Base-by-base conservation (phyloP, 139 green algal species). In the Ettlia oleoabundans region DNA sequence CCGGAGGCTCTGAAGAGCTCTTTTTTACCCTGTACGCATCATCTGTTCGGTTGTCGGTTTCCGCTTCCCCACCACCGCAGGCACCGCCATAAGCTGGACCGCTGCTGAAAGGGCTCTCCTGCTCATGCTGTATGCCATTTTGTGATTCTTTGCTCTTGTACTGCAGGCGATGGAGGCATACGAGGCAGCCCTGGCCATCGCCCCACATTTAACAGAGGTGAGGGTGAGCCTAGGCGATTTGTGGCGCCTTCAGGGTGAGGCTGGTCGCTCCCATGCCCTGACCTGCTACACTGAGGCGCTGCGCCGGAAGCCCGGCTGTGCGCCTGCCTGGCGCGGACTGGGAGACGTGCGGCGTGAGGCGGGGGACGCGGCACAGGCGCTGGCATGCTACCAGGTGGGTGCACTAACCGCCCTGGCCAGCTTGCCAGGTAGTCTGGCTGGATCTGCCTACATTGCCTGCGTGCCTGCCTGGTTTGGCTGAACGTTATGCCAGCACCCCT, bases 221-320 rank as follows among this genome's bases (percentile, higher is more conserved):
- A 91, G 93, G 80, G 93, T 87, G 78, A 95, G 95, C 77, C 72
- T 97, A 64, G 94, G 94, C 1, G 95, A 96, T 80, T 70, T 97
- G 52, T 94, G 93, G 92, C 89, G 92, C 30, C 43, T 47, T 30
- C 71, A 80, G 67, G 88, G 90, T 26, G 52, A 80, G 4, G 67
- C 81, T 4, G 88, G 88, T 0, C 61, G 78, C 3, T 15, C 81
- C 15, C 70, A 78, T 0, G 94, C 94, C 7, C 78, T 94, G 86
- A 75, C 83, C 26, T 96, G 92, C 86, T 97, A 96, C 84, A 37
- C 75, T 3, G 86, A 93, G 70, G 94, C 90, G 19, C 86, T 97
- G 52, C 63, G 76, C 24, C 42, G 91, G n/a, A 70, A 93, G 67
- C 81, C 70, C 30, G 37, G 51, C 9, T 95, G 92, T 81, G 90